Percentiles rank a stretch among this genome's conserved stretches.
These are phyloP conservation scores for Posidonia oceanica DNA, from an alignment of 116 monocot genomes.

Conservation along the genomic window DNA sequence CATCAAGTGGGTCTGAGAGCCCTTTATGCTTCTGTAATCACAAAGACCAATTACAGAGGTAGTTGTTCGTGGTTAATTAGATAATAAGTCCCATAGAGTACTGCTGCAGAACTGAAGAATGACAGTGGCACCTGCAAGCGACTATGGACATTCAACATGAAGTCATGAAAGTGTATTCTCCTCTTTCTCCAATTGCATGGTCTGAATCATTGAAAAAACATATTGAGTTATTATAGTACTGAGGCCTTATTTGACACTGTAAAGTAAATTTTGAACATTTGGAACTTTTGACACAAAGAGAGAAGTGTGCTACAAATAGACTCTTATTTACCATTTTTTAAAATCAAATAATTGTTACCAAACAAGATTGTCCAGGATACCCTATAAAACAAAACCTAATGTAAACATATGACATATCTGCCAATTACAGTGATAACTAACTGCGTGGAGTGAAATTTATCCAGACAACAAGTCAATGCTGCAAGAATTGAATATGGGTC, in stretches of 20 bases:
- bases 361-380: no score
- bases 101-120: neutral
- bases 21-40: slow-evolving; percentile 84
- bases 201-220: slow-evolving; percentile 19
- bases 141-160: slow-evolving; percentile 94
- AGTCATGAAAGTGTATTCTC: slow-evolving; percentile 98
- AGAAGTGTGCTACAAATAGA: no score
- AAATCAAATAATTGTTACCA: no score
- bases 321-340: no score
- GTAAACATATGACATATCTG: no score
- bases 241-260: neutral
- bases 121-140: slow-evolving; percentile 59
- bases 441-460: no score
- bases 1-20: slow-evolving; percentile 90
- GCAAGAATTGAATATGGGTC: no score
- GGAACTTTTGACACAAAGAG: no score
- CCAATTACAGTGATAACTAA: no score
- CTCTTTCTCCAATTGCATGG: slow-evolving; percentile 84
- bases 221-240: neutral
- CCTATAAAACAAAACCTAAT: no score
- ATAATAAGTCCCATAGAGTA: neutral
- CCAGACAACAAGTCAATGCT: no score
- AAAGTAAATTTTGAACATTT: no score
- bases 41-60: neutral
- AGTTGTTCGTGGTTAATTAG: neutral